phyloP scores from a whole-genome alignment of 2,329 filamentous ascomycete species.

The Phoma sp. region DNA sequence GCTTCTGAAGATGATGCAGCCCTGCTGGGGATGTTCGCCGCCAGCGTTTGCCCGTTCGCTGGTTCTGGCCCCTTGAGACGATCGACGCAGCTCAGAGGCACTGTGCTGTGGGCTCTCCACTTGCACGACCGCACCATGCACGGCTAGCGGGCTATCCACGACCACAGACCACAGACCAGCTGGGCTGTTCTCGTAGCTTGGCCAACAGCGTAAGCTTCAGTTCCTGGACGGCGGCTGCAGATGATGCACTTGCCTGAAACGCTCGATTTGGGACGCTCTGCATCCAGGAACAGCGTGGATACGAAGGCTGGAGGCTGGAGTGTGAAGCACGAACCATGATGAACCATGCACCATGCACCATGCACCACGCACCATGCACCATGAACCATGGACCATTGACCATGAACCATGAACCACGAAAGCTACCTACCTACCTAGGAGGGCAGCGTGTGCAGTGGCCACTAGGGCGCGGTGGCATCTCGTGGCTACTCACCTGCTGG shows the following conservation, averaged over 20 bases:
- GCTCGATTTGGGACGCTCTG: constrained; percentile 20
- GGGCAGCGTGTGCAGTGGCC: neutral
- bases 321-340: no score
- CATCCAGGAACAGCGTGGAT: constrained; percentile 17
- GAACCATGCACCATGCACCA: no score
- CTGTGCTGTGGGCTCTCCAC: constrained; percentile 28
- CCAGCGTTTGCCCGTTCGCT: constrained; percentile 35
- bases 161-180: constrained; percentile 23
- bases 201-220: constrained; percentile 34
- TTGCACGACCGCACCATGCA: constrained; percentile 34
- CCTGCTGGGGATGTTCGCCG: constrained; percentile 39
- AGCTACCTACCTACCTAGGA: no score
- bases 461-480: constrained; percentile 8
- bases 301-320: no score
- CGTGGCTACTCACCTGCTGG: constrained; percentile 15
- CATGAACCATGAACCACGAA: no score
- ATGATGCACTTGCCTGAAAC: constrained; percentile 30
- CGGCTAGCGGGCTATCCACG: constrained; percentile 29
- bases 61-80: constrained; percentile 47
- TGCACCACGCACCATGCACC: no score
- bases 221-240: constrained; percentile 40
- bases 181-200: constrained; percentile 21
- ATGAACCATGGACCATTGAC: no score
- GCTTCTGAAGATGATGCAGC: constrained; percentile 31
- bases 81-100: constrained; percentile 34